These are phyloP conservation scores for Nepenthes mirabilis DNA, from an alignment of 148 eudicot species.

Conservation along the genomic window DNA sequence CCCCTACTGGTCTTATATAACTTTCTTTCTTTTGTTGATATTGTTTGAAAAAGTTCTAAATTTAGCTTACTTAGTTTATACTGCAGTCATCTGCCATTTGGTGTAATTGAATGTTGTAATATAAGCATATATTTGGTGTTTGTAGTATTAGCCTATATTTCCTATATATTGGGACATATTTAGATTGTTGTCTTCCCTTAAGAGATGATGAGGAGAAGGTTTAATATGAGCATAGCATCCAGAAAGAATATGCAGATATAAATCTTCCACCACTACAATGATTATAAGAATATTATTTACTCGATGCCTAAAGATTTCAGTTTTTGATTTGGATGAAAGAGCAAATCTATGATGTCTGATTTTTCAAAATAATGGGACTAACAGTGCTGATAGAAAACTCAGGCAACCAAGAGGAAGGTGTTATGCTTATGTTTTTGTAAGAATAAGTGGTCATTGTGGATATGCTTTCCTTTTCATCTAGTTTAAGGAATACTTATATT, in stretches of 20 bases:
- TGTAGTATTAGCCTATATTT: background rate
- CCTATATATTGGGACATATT: background rate
- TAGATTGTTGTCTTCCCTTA: slow-evolving; percentile 14
- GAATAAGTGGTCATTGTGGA: background rate
- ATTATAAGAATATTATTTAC: slow-evolving; percentile 24
- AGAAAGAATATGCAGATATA: slow-evolving; percentile 31
- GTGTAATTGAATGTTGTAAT: too few relatives aligned
- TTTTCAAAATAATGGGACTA: too few relatives aligned
- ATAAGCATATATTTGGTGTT: background rate
- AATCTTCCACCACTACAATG: slow-evolving; percentile 41
- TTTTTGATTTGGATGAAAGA: too few relatives aligned
- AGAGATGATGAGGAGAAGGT: slow-evolving; percentile 79
- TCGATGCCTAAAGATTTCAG: background rate
- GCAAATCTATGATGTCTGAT: too few relatives aligned
- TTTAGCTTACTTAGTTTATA: background rate
- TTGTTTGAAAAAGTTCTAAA: background rate
- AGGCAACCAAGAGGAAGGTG: too few relatives aligned
- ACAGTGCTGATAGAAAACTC: too few relatives aligned
- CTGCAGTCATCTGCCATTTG: too few relatives aligned
- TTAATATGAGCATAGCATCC: slow-evolving; percentile 25
- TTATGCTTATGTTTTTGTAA: background rate
- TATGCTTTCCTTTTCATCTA: background rate
- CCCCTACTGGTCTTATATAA: background rate
- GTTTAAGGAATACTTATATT: slow-evolving; percentile 3
- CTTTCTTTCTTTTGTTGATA: slow-evolving; percentile 3